Evolutionary conservation across 2,329 filamentous ascomycete species (phyloP).

Genomic region (Scedosporium aurantiacum): DNA sequence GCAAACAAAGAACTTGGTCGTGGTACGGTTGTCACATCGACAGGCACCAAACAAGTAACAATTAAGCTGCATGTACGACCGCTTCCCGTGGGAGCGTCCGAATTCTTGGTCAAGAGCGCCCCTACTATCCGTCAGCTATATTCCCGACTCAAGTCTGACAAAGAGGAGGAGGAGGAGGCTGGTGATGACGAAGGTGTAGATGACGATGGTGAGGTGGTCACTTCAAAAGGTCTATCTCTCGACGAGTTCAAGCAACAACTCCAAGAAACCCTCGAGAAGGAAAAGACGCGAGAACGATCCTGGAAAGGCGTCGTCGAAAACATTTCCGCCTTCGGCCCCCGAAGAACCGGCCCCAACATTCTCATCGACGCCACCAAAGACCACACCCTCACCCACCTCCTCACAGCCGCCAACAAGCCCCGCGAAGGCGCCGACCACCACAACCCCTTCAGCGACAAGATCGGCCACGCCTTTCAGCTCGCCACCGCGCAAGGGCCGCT

Average conservation of each 20-base stretch:
- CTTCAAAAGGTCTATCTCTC: constrained; percentile 52
- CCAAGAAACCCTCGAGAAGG: constrained; percentile 53
- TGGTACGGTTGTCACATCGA: constrained; percentile 64
- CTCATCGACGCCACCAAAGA: constrained; percentile 70
- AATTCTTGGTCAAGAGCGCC: constrained; percentile 73
- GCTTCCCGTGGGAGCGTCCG: constrained; percentile 65
- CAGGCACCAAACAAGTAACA: constrained; percentile 76
- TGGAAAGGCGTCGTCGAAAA: constrained; percentile 70
- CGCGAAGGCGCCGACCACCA: constrained; percentile 19
- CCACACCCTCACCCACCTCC: constrained; percentile 63
- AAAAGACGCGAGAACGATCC: constrained; percentile 56
- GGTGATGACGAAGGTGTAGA: constrained; percentile 33
- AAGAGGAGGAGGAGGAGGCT: constrained; percentile 21
- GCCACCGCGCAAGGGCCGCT: constrained; percentile 80
- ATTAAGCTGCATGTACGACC: constrained; percentile 69
- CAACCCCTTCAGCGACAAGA: constrained; percentile 59
- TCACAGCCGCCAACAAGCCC: constrained; percentile 24
- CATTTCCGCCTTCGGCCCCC: constrained; percentile 83
- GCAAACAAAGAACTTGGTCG: constrained; percentile 77
- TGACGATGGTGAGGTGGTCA: constrained; percentile 36
- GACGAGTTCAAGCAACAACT: constrained; percentile 71
- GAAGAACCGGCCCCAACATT: constrained; percentile 76
- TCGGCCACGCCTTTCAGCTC: constrained; percentile 88
- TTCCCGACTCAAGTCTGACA: constrained; percentile 50
- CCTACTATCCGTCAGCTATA: constrained; percentile 71